phyloP scores from a whole-genome alignment of 176 grass and related monocot species.

The Poa annua region DNA sequence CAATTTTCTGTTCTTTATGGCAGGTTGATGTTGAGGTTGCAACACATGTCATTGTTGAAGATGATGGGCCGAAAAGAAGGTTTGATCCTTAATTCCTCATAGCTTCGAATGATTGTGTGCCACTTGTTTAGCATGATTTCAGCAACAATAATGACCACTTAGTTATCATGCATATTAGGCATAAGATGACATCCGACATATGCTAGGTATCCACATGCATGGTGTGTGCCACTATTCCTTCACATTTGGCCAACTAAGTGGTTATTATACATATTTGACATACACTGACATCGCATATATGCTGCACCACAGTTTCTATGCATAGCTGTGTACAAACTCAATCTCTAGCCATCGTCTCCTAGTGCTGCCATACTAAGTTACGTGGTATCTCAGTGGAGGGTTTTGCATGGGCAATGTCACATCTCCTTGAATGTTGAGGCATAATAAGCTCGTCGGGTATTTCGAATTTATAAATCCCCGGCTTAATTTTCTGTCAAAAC shows the following conservation, averaged over 20 bases:
- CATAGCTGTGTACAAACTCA: neutral
- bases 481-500: neutral
- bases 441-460: neutral
- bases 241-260: conserved; percentile 12
- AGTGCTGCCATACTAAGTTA: neutral
- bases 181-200: conserved; percentile 20
- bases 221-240: neutral
- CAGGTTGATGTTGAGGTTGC: conserved; percentile 87
- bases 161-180: conserved; percentile 15
- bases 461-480: neutral
- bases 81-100: conserved; percentile 32
- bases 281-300: conserved; percentile 15
- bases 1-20: conserved; percentile 35
- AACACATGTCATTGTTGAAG: conserved; percentile 81
- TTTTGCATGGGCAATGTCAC: neutral
- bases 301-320: neutral
- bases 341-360: neutral
- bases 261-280: conserved; percentile 9
- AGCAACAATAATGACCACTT: neutral
- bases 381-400: neutral
- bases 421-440: neutral
- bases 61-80: conserved; percentile 96
- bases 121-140: conserved; percentile 37
- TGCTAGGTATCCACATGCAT: conserved; percentile 17
- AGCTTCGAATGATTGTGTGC: conserved; percentile 22